These are phyloP conservation scores for Dictyostelium capitatum DNA, from an alignment of 78 protist species.

Conservation along the genomic window DNA sequence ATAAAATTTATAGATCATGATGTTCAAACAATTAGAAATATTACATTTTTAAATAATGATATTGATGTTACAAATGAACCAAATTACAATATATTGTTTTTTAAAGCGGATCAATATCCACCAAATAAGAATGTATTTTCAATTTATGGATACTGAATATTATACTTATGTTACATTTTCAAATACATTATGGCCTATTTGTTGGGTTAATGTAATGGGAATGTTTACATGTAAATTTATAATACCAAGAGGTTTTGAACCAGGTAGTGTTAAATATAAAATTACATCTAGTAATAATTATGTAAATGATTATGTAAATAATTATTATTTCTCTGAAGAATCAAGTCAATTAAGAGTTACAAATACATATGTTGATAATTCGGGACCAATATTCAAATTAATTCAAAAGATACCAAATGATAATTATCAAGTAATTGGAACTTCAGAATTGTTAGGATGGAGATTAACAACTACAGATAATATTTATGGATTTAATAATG, in stretches of 20 bases:
- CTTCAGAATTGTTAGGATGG: not conserved
- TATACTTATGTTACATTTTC: no score
- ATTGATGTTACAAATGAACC: not conserved
- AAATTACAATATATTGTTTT: no score
- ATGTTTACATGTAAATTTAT: not conserved
- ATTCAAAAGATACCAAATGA: no score
- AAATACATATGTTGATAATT: not conserved
- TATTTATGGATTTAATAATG: not conserved
- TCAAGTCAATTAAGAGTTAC: not conserved
- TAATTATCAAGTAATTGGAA: not conserved
- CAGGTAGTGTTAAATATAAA: not conserved
- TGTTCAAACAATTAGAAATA: no score
- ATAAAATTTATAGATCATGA: no score
- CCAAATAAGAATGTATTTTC: not conserved
- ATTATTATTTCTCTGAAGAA: not conserved
- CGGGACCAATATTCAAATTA: not conserved
- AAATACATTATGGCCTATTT: no score
- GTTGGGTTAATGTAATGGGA: not conserved
- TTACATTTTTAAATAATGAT: not conserved
- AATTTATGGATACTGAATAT: not conserved
- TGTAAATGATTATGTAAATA: not conserved
- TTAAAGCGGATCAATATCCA: not conserved
- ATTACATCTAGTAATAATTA: no score
- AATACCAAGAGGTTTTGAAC: not conserved
- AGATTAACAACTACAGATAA: not conserved